These are phyloP conservation scores for Lactarius tabidus DNA, from an alignment of 768 basidiomycete species.

Conservation along the genomic window DNA sequence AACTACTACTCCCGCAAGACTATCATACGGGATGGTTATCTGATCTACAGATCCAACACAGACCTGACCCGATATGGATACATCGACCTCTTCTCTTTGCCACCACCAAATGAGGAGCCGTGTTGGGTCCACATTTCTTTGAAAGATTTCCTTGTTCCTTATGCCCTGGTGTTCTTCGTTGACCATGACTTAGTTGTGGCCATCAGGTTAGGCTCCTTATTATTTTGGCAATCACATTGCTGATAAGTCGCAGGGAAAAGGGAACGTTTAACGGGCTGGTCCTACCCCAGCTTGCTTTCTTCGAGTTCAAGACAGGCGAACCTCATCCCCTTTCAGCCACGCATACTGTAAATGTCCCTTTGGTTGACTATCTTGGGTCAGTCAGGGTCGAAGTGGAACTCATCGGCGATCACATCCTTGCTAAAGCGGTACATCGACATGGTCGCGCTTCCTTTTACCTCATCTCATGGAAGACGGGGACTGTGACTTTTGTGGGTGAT, in stretches of 20 bases:
- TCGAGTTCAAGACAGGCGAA: neutral
- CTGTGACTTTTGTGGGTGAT: slow-evolving; percentile 3
- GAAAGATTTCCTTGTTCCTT: neutral
- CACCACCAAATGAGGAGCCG: neutral
- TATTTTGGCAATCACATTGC: neutral
- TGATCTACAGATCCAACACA: neutral
- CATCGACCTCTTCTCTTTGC: neutral
- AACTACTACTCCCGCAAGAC: neutral
- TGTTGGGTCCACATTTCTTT: neutral
- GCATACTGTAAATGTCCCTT: neutral
- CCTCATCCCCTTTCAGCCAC: neutral
- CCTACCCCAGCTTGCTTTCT: neutral
- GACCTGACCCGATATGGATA: neutral
- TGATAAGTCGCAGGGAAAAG: neutral
- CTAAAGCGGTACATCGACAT: neutral
- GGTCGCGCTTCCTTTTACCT: neutral
- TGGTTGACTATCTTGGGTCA: neutral
- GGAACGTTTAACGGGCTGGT: neutral
- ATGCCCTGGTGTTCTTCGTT: neutral
- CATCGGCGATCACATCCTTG: neutral
- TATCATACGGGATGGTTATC: slow-evolving; percentile 11
- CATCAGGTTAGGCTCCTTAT: neutral
- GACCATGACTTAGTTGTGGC: slow-evolving; percentile 5
- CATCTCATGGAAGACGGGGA: slow-evolving; percentile 9
- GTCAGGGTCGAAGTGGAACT: neutral